These are phyloP conservation scores for Bacterosira constricta DNA, from an alignment of 108 stramenopile species.

Conservation along the genomic window DNA sequence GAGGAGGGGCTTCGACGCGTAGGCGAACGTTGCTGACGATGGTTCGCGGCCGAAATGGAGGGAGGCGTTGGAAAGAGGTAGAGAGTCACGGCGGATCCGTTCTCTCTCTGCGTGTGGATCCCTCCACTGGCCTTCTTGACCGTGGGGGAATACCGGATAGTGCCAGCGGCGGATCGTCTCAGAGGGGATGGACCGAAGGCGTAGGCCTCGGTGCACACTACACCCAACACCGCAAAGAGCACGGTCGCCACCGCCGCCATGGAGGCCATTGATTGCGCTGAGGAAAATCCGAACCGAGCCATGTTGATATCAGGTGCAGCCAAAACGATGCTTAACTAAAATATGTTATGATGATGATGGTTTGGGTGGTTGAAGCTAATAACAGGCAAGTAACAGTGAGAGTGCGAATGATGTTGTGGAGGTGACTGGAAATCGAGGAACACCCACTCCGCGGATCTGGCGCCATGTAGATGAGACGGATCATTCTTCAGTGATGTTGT, in stretches of 20 bases:
- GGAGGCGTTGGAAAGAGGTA: conserved; percentile 31
- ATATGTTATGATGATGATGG: too few species aligned
- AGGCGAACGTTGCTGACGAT: too few species aligned
- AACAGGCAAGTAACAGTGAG: too few species aligned
- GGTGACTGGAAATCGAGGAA: background rate
- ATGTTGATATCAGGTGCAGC: background rate
- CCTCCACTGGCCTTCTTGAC: background rate
- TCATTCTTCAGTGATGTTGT: too few species aligned
- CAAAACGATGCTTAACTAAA: too few species aligned
- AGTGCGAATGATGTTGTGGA: background rate
- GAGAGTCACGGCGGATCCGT: conserved; percentile 27
- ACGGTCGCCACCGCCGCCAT: background rate
- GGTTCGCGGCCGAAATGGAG: conserved; percentile 24
- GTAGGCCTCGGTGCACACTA: conserved; percentile 18
- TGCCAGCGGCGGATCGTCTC: background rate
- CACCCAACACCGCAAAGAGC: background rate
- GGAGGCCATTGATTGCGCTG: background rate
- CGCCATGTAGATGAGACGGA: background rate
- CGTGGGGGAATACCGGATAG: background rate
- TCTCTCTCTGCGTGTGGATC: conserved; percentile 18
- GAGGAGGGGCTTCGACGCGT: too few species aligned
- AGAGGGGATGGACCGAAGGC: conserved; percentile 8
- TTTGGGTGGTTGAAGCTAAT: too few species aligned
- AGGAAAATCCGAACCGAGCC: background rate
- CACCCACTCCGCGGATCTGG: background rate